Evolutionary conservation across 2,329 filamentous ascomycete genomes (phyloP), one percentile per base, ranked within the genome.

Genomic region (Daldinia sp.): DNA sequence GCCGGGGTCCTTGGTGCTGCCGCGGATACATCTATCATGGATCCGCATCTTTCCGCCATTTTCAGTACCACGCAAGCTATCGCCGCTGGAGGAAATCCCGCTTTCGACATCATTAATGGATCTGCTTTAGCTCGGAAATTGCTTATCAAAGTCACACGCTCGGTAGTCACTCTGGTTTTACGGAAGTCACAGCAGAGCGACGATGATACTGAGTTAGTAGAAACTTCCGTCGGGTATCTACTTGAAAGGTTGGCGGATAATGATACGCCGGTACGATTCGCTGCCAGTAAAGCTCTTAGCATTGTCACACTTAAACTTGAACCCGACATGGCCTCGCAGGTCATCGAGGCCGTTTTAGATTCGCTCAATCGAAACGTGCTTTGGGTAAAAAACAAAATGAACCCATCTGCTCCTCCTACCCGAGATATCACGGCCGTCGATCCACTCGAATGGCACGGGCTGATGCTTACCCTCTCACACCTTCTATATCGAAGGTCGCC

Each of bases 241-340:
- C 83, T 99, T 2, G 89, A 92, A 62, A 84, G 85, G 10, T 81
- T 98, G 1, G 88, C 88, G 1, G 95, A 99, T 75, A 91, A 92
- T 63, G 94, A 98, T 72, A 97, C 94, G 0, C 93, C 93, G 0
- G 94, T 99, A 10, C 85, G 95, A 34, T 87, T 97, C 70, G 91
- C 94, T 29, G 92, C 94, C 17, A 97, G 93, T 76, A 99, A 99
- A 78, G 91, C 93, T 3, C 85, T 98, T 43, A 96, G 93, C 76
- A 85, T 96, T 54, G 88, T 98, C 68, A 90, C 94, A 0, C 80
- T 96, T 51, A 94, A 91, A 68, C 79, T 99, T 6, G 87, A 93
- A 43, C 78, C 86, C 0, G 90, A 90, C 19, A 93, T 97, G 90
- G 93, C 92, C 1, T 85, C 86, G 1, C 91, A 98, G 72, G 90